phyloP scores from a whole-genome alignment of 257 asterid species.

The Craterostigma plantagineum region DNA sequence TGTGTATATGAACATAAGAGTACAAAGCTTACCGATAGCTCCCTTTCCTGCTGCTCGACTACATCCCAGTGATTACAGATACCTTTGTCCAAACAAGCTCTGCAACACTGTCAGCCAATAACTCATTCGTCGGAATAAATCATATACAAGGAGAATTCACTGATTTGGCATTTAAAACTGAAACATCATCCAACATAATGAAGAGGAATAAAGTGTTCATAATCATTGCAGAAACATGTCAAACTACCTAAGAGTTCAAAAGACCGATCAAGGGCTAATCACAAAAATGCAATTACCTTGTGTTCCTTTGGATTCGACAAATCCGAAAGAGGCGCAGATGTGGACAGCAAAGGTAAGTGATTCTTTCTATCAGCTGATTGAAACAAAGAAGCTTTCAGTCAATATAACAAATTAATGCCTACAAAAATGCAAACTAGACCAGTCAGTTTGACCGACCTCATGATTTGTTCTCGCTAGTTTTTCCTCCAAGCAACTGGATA shows the following conservation, averaged over 20 bases:
- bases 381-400: neutral
- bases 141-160: neutral
- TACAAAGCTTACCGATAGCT: constrained; percentile 40
- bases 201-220: neutral
- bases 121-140: constrained; percentile 9
- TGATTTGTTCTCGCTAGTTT: constrained; percentile 31
- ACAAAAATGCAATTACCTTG: constrained; percentile 26
- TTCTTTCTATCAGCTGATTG: constrained; percentile 23
- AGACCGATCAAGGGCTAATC: too few species aligned
- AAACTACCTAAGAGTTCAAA: too few species aligned
- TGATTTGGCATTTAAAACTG: neutral
- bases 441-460: constrained; percentile 56
- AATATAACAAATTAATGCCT: too few species aligned
- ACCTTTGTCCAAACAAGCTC: constrained; percentile 51
- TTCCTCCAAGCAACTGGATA: constrained; percentile 55
- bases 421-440: too few species aligned
- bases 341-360: constrained; percentile 16
- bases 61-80: constrained; percentile 52
- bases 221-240: too few species aligned
- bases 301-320: constrained; percentile 17
- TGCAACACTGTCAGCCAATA: constrained; percentile 45
- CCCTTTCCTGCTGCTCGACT: constrained; percentile 53
- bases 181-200: too few species aligned
- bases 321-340: constrained; percentile 18
- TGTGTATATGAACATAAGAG: too few species aligned